Base-by-base conservation (phyloP, 1,284 basidiomycete species). In the Takashimella koratensis region DNA sequence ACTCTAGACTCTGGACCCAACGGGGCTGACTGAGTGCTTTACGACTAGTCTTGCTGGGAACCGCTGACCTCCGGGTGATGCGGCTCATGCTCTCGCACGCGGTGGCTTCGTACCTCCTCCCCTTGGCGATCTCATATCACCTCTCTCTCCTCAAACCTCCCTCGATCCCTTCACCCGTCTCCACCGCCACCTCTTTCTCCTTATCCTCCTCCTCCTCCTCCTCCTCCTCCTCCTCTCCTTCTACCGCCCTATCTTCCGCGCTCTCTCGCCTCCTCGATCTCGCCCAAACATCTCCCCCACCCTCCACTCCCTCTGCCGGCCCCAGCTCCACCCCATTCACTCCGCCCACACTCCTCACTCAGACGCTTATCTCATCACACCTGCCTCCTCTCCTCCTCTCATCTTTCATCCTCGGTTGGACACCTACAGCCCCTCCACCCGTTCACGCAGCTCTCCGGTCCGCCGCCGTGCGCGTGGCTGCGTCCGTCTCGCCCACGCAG, bases 21-120 rank as follows among this genome's bases (percentile, higher is more conserved):
- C 6, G 30, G 5, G 13, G 2, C 19, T 39, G n/a, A 8, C 30
- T 39, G n/a, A n/a, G 0, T 21, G 5, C 49, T 56, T 54, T 30
- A 48, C 47, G 22, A 1, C 4, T 43, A 71, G 69, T 71, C 36
- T 45, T 71, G 16, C 61, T 71, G 2, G 69, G 69, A 13, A 71
- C 69, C 4, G 65, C 65, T 16, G 69, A 71, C 43, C 49, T 62
- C 8, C 59, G 69, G 20, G 53, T 69, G 3, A 48, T 70, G 5
- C 56, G 66, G 0, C 49, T 67, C 2, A 52, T 71, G 42, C 51
- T 67, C 10, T 52, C 60, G 2, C 65, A 67, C 27, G 52, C 61
- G 6, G 58, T 66, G 5, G 56, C 60, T 26, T 60, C 58, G 0
- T 62, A 59, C 36, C 61, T 71, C n/a, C 52, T 64, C 16, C 55